Evolutionary conservation across 1,139 yeast genomes (phyloP).

Genomic region (Protomyces inouyei): DNA sequence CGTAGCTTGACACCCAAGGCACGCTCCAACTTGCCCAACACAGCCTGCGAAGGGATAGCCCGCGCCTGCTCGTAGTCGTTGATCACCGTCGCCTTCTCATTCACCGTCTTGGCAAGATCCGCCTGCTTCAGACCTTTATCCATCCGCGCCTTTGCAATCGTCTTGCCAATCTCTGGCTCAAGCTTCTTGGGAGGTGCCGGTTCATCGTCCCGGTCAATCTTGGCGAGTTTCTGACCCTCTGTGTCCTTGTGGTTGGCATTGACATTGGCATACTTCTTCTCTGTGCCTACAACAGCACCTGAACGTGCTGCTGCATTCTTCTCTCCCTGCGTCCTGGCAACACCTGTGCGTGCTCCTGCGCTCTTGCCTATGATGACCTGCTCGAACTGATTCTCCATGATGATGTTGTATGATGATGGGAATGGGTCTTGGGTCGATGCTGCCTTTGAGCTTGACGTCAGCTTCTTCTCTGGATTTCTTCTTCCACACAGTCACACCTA

Average conservation of each 20-base stretch:
- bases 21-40: constrained; percentile 86
- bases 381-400: neutral
- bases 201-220: constrained; percentile 87
- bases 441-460: too few species aligned
- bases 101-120: constrained; percentile 90
- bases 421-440: too few species aligned
- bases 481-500: too few species aligned
- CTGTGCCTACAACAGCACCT: constrained; percentile 84
- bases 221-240: constrained; percentile 93
- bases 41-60: constrained; percentile 94
- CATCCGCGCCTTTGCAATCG: constrained; percentile 78
- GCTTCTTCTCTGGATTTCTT: too few species aligned
- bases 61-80: constrained; percentile 97
- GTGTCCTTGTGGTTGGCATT: constrained; percentile 59
- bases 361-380: neutral
- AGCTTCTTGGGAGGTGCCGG: constrained; percentile 89
- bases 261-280: constrained; percentile 78
- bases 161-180: constrained; percentile 77
- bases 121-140: constrained; percentile 89
- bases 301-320: constrained; percentile 90
- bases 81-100: constrained; percentile 91
- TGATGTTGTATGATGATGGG: too few species aligned
- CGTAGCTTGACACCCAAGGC: constrained; percentile 91
- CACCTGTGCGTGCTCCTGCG: constrained; percentile 37
- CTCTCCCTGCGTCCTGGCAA: constrained; percentile 71